These are phyloP conservation scores for Pseudocercospora vitis DNA, from an alignment of 2,329 filamentous ascomycete genomes.

Conservation along the genomic window DNA sequence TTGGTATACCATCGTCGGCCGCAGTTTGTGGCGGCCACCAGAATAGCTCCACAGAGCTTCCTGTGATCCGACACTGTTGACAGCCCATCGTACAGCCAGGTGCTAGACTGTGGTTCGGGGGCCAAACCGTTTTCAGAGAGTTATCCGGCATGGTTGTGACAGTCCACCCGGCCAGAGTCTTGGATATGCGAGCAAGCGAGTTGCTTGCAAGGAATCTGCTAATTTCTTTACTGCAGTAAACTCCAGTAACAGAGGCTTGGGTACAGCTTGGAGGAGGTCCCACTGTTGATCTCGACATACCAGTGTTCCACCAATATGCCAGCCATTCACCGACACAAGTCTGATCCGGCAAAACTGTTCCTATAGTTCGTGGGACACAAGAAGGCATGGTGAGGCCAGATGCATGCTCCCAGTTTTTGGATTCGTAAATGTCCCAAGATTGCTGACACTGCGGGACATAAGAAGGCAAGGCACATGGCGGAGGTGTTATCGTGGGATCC, in stretches of 20 bases:
- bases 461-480: slow-evolving; percentile 15
- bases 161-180: slow-evolving; percentile 1
- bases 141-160: slow-evolving; percentile 9
- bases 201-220: background rate
- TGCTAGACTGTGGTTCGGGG: slow-evolving; percentile 13
- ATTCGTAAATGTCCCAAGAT: slow-evolving; percentile 12
- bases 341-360: slow-evolving; percentile 3
- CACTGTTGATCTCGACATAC: background rate
- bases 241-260: background rate
- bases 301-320: background rate
- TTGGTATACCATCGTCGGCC: slow-evolving; percentile 10
- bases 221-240: slow-evolving; percentile 7
- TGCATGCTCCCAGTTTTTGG: background rate
- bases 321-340: background rate
- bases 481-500: slow-evolving; percentile 3
- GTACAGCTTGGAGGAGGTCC: slow-evolving; percentile 5
- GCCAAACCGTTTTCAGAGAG: slow-evolving; percentile 18
- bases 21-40: slow-evolving; percentile 26
- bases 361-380: slow-evolving; percentile 2
- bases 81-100: slow-evolving; percentile 25
- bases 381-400: background rate
- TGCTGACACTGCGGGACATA: slow-evolving; percentile 20
- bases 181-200: background rate
- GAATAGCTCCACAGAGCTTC: slow-evolving; percentile 21
- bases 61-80: slow-evolving; percentile 23